These are phyloP conservation scores for Populus deltoides DNA, from an alignment of 345 rosid genomes.

Conservation along the genomic window DNA sequence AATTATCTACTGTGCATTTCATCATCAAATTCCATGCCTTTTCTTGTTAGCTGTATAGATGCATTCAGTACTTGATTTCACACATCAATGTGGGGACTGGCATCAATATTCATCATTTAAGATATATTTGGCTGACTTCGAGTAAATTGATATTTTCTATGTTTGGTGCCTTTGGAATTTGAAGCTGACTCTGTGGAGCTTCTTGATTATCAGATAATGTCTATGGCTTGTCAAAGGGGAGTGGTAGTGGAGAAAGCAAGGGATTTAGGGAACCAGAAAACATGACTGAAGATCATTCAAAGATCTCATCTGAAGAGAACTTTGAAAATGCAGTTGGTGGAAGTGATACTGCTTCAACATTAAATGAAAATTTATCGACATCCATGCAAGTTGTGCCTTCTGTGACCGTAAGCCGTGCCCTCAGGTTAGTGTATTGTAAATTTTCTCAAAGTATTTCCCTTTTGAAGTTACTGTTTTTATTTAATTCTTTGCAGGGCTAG, in stretches of 20 bases:
- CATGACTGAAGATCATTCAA: constrained; percentile 19
- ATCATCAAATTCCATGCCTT: background rate
- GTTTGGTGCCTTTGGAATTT: constrained; percentile 10
- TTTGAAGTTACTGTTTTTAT: background rate
- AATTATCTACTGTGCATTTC: background rate
- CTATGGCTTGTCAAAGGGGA: constrained; percentile 25
- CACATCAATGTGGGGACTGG: background rate
- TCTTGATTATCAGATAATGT: constrained; percentile 45
- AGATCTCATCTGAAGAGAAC: constrained; percentile 23
- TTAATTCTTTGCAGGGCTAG: background rate
- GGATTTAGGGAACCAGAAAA: constrained; percentile 21
- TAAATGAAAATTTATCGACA: constrained; percentile 35
- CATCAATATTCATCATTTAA: background rate
- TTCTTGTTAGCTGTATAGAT: background rate
- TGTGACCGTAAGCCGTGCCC: constrained; percentile 19
- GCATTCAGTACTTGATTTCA: background rate
- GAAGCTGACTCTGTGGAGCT: constrained; percentile 25
- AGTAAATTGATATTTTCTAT: constrained; percentile 12
- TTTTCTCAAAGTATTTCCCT: background rate
- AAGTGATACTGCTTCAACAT: constrained; percentile 24
- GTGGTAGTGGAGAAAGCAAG: constrained; percentile 26
- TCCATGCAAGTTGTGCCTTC: constrained; percentile 32
- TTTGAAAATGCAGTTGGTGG: constrained; percentile 22
- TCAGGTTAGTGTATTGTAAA: constrained; percentile 46
- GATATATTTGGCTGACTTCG: background rate